Evolutionary conservation across 129 eudicot species (phyloP).

Genomic region (Kitagawia praeruptora): DNA sequence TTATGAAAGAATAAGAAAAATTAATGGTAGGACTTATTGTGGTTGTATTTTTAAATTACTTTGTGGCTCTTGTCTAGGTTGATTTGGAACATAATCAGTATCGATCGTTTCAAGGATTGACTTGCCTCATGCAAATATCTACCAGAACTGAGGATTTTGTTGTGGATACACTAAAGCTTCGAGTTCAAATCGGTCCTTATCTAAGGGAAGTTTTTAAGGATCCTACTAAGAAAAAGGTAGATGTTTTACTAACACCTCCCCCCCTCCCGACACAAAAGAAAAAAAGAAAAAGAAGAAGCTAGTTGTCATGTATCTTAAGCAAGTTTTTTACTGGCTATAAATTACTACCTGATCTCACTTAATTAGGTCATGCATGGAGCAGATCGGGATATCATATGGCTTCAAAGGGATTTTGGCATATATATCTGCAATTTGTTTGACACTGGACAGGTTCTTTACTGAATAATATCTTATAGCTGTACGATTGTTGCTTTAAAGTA

Average conservation of each 20-base stretch:
- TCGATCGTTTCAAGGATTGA: constrained; percentile 98
- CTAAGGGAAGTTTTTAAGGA: constrained; percentile 85
- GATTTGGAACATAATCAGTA: constrained; percentile 94
- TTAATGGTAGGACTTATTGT: no score
- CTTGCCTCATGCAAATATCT: constrained; percentile 98
- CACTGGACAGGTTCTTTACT: constrained; percentile 77
- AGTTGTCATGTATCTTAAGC: not conserved
- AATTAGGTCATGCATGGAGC: constrained; percentile 96
- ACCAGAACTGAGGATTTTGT: constrained; percentile 89
- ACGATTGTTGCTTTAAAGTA: not conserved
- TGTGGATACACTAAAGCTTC: constrained; percentile 79
- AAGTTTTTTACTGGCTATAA: not conserved
- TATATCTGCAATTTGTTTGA: constrained; percentile 90
- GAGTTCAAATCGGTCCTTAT: constrained; percentile 77
- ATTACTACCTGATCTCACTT: constrained; percentile 9
- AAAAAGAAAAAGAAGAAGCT: not conserved
- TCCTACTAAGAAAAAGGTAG: constrained; percentile 76
- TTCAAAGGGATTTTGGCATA: constrained; percentile 89
- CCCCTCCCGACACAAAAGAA: not conserved
- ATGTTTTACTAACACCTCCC: not conserved
- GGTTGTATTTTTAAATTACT: no score
- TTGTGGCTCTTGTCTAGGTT: constrained; percentile 45
- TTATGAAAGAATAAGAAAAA: not conserved
- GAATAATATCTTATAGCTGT: not conserved
- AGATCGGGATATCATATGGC: constrained; percentile 84